Conservation (phyloP, 2,329 filamentous ascomycete species). For the Monilinia vaccinii-corymbosi region DNA sequence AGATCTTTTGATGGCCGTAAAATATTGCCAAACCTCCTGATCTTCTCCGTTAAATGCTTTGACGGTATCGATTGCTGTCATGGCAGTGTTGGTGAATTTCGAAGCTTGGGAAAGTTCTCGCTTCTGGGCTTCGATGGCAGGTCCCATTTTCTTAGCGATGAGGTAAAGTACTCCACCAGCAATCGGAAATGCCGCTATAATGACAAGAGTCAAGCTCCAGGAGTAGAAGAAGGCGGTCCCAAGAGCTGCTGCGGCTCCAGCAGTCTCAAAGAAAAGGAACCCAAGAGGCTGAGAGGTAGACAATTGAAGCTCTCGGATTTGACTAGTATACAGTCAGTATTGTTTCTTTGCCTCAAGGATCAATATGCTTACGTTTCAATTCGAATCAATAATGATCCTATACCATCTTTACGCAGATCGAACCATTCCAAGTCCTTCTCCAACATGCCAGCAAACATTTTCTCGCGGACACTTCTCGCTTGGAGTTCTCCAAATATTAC, state of each 20-base stretch:
- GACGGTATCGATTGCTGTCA: conserved; percentile 71
- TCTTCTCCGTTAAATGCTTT: conserved; percentile 75
- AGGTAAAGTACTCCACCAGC: conserved; percentile 51
- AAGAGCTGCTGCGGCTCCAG: conserved; percentile 58
- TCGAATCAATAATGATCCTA: conserved; percentile 60
- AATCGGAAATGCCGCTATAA: conserved; percentile 64
- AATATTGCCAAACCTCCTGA: conserved; percentile 60
- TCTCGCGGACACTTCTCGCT: conserved; percentile 53
- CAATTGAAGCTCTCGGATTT: conserved; percentile 72
- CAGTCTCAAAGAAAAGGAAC: conserved; percentile 51
- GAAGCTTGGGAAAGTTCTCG: conserved; percentile 58
- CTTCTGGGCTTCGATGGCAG: conserved; percentile 61
- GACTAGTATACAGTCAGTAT: conserved; percentile 41
- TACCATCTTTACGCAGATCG: conserved; percentile 62
- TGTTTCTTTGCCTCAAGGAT: not conserved
- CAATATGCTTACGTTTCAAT: conserved; percentile 57
- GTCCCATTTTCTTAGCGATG: conserved; percentile 51
- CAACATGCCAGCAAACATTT: conserved; percentile 61
- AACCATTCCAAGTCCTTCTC: conserved; percentile 74
- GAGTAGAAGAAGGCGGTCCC: conserved; percentile 68
- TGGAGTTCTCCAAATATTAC: conserved; percentile 74
- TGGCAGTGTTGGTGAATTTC: conserved; percentile 59
- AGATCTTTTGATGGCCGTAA: conserved; percentile 45
- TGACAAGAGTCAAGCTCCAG: conserved; percentile 75
- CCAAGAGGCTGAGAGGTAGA: conserved; percentile 75